Base-by-base conservation (phyloP, 768 basidiomycete species). In the Tulasnella sp. region DNA sequence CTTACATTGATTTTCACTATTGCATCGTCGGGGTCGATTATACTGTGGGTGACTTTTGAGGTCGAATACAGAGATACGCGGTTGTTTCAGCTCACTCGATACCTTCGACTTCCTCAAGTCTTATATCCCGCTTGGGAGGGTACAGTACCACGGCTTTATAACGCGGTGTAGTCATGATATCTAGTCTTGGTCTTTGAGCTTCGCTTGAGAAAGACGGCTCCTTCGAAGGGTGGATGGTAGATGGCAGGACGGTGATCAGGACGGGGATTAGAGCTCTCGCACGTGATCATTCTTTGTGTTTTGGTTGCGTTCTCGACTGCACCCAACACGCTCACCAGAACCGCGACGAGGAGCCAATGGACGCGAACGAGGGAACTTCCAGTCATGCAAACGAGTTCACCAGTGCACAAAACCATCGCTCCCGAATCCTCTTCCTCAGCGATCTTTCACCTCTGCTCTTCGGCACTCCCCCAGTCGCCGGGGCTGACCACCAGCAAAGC, bases 21-120 rank as follows among this genome's bases (percentile, higher is more conserved):
- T 1, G 86, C 91, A 81, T 92, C 90, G 77, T 92, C 90, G 0
- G 89, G 86, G 74, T 91, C 83, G 72, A 86, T 82, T 63, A 92
- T 87, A 72, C 90, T 90, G 73, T 8, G 40, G 22, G 75, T 19
- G 34, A 66, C 37, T 67, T 6, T 34, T 11, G 5, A 76, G 64
- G 19, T 42, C 72, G n/a, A 64, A 19, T 12, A 22, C 11, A 19
- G n/a, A 1, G 19, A 1, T 1, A 29, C 14, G 5, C 2, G n/a
- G 17, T 75, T 66, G 52, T 73, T 67, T 19, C 7, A 67, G 82
- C 86, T 80, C 74, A 85, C 84, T 75, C 78, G 29, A 89, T 90
- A 64, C 87, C 80, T 2, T 86, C 83, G 44, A 88, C 76, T 7
- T 79, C 78, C 78, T 91, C 90, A n/a, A 91, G 85, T 42, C 89